These are phyloP conservation scores for Cicer chorassanicum DNA, from an alignment of 306 rosid genomes.

Conservation along the genomic window DNA sequence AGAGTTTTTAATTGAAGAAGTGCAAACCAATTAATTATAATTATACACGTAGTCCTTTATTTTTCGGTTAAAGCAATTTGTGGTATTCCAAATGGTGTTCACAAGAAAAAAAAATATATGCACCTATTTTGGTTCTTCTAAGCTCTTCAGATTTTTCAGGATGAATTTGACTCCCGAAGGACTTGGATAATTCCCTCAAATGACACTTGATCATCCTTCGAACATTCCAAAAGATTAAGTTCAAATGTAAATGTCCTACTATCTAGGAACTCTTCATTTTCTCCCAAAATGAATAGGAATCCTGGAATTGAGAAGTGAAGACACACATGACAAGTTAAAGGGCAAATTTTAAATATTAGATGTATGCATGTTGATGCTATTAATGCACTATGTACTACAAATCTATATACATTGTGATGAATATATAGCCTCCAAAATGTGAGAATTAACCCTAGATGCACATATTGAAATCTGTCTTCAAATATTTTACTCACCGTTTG, in stretches of 20 bases:
- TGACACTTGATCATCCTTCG: conserved; percentile 61
- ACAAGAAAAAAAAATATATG: conserved; percentile 38
- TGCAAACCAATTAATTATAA: not conserved
- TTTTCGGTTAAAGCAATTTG: not conserved
- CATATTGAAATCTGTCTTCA: not conserved
- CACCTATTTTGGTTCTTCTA: conserved; percentile 65
- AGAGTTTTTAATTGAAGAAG: too few species aligned
- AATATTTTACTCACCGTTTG: not conserved
- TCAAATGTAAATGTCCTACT: conserved; percentile 15
- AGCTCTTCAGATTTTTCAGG: conserved; percentile 54
- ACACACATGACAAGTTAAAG: conserved; percentile 9
- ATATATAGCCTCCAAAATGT: not conserved
- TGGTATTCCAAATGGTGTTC: not conserved
- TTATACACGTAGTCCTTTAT: not conserved
- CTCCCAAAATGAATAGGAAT: conserved; percentile 16
- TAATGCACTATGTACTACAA: not conserved
- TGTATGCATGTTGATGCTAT: not conserved
- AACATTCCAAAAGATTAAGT: conserved; percentile 15
- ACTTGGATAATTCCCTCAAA: conserved; percentile 57
- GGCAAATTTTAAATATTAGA: not conserved
- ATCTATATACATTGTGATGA: not conserved
- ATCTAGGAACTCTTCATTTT: conserved; percentile 28
- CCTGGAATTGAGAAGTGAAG: conserved; percentile 41
- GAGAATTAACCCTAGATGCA: not conserved
- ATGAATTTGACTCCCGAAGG: conserved; percentile 50